Evolutionary conservation across 2,329 filamentous ascomycete genomes (phyloP).

Genomic region (Fusarium domesticum): DNA sequence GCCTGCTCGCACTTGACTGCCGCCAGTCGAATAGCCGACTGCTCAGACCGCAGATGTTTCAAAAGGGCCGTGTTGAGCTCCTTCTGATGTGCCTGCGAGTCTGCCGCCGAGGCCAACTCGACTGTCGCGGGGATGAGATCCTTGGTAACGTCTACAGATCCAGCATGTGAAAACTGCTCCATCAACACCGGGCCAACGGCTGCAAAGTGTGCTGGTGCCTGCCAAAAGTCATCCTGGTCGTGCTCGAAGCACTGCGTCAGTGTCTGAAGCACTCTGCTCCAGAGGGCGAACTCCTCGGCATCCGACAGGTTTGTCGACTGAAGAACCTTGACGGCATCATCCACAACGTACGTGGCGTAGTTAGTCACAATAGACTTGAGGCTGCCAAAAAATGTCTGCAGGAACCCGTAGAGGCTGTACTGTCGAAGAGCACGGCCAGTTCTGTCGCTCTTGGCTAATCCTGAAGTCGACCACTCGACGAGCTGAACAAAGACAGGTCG

Average conservation of each 20-base stretch:
- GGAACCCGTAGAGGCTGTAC: slow-evolving; percentile 78
- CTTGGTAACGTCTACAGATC: slow-evolving; percentile 40
- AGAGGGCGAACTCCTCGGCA: slow-evolving; percentile 56
- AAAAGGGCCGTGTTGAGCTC: slow-evolving; percentile 78
- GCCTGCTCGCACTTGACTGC: slow-evolving; percentile 79
- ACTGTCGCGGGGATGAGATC: slow-evolving; percentile 72
- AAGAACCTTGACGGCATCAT: slow-evolving; percentile 67
- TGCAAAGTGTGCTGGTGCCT: slow-evolving; percentile 81
- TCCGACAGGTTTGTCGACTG: slow-evolving; percentile 45
- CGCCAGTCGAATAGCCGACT: slow-evolving; percentile 69
- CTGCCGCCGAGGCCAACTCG: slow-evolving; percentile 74
- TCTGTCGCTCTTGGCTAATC: slow-evolving; percentile 59
- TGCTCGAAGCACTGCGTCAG: slow-evolving; percentile 76
- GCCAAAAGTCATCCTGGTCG: slow-evolving; percentile 96
- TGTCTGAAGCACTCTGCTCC: slow-evolving; percentile 67
- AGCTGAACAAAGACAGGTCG: slow-evolving; percentile 83
- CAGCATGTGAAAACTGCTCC: slow-evolving; percentile 57
- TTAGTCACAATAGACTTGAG: slow-evolving; percentile 93
- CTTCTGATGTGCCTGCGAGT: slow-evolving; percentile 87
- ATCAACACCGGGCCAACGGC: slow-evolving; percentile 68
- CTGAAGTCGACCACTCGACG: slow-evolving; percentile 72
- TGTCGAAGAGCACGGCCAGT: slow-evolving; percentile 59
- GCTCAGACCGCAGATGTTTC: slow-evolving; percentile 71
- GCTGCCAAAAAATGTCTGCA: slow-evolving; percentile 74
- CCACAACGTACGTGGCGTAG: slow-evolving; percentile 82